phyloP scores from a whole-genome alignment of 495 filamentous ascomycete genomes.

The Trichoderma reesei region DNA sequence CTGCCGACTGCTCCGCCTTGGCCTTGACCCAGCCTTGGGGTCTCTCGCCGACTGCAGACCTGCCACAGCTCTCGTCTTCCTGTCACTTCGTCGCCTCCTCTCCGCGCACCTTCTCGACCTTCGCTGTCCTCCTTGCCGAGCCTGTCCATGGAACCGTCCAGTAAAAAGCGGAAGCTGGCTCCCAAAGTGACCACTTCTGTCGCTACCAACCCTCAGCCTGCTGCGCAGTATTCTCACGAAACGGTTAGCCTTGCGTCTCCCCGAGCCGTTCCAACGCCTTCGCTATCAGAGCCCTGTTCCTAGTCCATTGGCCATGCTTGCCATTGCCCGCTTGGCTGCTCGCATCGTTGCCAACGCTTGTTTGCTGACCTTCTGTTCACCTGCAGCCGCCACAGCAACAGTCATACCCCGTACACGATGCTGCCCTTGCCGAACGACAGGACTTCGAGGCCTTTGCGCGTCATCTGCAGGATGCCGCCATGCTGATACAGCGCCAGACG shows the following conservation, averaged over 20 bases:
- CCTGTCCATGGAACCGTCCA: slow-evolving; percentile 26
- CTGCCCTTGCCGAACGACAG: slow-evolving; percentile 31
- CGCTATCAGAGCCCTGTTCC: not conserved
- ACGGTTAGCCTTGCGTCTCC: slow-evolving; percentile 11
- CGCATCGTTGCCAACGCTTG: not conserved
- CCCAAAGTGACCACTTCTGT: slow-evolving; percentile 24
- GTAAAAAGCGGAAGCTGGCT: slow-evolving; percentile 27
- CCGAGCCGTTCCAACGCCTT: not conserved
- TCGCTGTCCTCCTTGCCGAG: not conserved
- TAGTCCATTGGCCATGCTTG: not conserved
- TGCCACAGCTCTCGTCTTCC: not conserved
- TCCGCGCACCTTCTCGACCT: not conserved
- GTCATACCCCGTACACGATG: slow-evolving; percentile 12
- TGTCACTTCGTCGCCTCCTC: not conserved
- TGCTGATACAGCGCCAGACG: slow-evolving; percentile 43
- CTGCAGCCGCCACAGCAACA: not conserved
- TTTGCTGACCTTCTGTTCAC: not conserved
- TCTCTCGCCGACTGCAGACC: not conserved
- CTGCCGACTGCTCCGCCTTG: not conserved
- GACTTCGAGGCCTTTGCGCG: slow-evolving; percentile 49
- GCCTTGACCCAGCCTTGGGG: not conserved
- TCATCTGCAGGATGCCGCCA: slow-evolving; percentile 49
- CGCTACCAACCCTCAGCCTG: not conserved
- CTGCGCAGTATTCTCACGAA: slow-evolving; percentile 7
- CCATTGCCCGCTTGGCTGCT: not conserved